Conservation (phyloP, 768 basidiomycete species). For the Auricularia sp. region DNA sequence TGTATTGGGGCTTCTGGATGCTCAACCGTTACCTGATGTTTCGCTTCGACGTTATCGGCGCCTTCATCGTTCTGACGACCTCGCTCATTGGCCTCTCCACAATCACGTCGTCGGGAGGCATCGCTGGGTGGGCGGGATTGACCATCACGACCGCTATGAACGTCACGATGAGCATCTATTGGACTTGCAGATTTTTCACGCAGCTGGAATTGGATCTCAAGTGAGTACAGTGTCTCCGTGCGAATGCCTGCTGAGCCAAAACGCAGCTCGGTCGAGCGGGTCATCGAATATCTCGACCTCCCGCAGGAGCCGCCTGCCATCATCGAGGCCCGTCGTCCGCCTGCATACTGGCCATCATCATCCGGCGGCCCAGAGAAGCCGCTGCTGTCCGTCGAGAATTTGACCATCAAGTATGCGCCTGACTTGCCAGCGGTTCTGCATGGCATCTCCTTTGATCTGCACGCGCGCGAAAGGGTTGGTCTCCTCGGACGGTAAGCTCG, state of each 20-base stretch:
- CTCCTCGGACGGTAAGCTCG: conserved; percentile 23
- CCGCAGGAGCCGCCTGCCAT: conserved; percentile 22
- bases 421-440: conserved; percentile 23
- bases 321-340: conserved; percentile 22
- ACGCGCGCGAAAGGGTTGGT: conserved; percentile 22
- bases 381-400: conserved; percentile 19
- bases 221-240: neutral
- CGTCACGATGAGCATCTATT: conserved; percentile 8
- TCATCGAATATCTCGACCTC: conserved; percentile 22
- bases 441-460: conserved; percentile 21
- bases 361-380: conserved; percentile 18
- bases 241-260: neutral
- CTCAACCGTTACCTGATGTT: conserved; percentile 19
- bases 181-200: conserved; percentile 10
- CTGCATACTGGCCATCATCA: conserved; percentile 16
- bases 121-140: conserved; percentile 33
- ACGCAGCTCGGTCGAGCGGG: conserved; percentile 13
- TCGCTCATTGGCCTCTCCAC: neutral
- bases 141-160: conserved; percentile 30
- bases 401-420: conserved; percentile 19
- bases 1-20: conserved; percentile 14
- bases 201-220: conserved; percentile 15
- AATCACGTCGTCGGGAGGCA: neutral
- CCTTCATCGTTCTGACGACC: neutral
- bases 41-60: conserved; percentile 8